Base-by-base conservation (phyloP, 306 rosid genomes). In the Vigna hirtella region DNA sequence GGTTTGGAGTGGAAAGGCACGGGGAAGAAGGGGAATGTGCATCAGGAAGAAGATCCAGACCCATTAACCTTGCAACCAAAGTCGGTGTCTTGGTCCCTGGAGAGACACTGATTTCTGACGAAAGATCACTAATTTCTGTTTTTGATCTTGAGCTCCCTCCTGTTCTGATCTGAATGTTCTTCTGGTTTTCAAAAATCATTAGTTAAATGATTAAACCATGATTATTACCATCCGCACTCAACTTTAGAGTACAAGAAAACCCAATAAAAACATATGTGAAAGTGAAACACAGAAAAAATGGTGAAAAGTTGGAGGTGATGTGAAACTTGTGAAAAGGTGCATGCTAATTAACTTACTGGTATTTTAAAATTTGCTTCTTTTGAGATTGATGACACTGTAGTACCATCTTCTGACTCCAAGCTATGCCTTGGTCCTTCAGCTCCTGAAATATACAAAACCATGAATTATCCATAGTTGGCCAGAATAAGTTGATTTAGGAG, bases 1-100 rank as follows among this genome's bases (percentile, higher is more conserved):
- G 73, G 49, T 81, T 89, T 56, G 85, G 79, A 28, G 86, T 82
- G 63, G 87, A 66, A 70, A 78, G 61, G 56, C 89, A 74, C 1
- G 88, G 79, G 16, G 88, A 73, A 9, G 80, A 70, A 53, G 89
- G 69, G 59, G 91, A 79, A 16, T 73, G 70, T 53, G 85, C 57
- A 64, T 86, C 97, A 4, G 98, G 98, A 76, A 96, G 98, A 85
- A 88, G 94, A 71, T 96, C 99, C 55, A 96, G 91, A 72, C 98
- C 99, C 99, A 96, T 96, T 51, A 96, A 64, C 76, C 99, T 91
- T 9, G 99, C 99, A 20, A 96, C 98, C 80, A 96, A 86, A 71
- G 83, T 91, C 72, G 99, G 99, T 20, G 98, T 96, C 76, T 93
- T 96, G 20, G 93, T 81, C 40, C 87, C 90, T 4, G 99, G 99